These are phyloP conservation scores for Nakazawaea sp. DNA, from an alignment of 805 yeast genomes.

Conservation along the genomic window DNA sequence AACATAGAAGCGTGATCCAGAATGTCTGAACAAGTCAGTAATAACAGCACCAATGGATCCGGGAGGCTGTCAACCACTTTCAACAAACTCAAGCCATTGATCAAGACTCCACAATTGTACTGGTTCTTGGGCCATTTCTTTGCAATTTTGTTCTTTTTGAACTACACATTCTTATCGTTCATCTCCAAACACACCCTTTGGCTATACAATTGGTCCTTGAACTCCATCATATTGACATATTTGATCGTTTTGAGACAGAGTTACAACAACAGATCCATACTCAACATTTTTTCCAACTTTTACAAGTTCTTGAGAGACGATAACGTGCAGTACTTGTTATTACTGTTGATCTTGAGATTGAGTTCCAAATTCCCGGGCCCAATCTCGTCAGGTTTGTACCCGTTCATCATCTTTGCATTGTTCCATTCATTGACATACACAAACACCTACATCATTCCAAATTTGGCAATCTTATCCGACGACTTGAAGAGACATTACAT, in stretches of 20 bases:
- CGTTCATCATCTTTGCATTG: conserved; percentile 55
- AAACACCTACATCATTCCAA: conserved; percentile 47
- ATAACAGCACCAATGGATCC: too few relatives aligned
- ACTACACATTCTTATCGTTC: conserved; percentile 34
- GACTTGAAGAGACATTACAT: conserved; percentile 26
- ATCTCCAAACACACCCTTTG: conserved; percentile 27
- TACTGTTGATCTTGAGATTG: conserved; percentile 32
- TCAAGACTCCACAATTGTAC: conserved; percentile 52
- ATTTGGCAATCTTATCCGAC: conserved; percentile 16
- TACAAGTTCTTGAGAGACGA: conserved; percentile 38
- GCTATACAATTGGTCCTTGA: conserved; percentile 35
- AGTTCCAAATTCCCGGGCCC: conserved; percentile 33
- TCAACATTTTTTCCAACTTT: conserved; percentile 19
- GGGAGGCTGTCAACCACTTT: conserved; percentile 2
- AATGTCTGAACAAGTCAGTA: too few relatives aligned
- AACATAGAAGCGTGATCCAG: too few relatives aligned
- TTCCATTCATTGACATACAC: conserved; percentile 61
- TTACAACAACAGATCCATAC: conserved; percentile 32
- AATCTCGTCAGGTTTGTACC: conserved; percentile 43
- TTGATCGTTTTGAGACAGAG: conserved; percentile 56
- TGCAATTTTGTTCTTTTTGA: conserved; percentile 34
- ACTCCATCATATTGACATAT: conserved; percentile 53
- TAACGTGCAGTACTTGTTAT: conserved; percentile 54
- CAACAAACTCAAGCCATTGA: conserved; percentile 11
- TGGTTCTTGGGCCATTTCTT: conserved; percentile 63